Base-by-base conservation (phyloP, 306 rosid genomes). In the Lablab purpureus region DNA sequence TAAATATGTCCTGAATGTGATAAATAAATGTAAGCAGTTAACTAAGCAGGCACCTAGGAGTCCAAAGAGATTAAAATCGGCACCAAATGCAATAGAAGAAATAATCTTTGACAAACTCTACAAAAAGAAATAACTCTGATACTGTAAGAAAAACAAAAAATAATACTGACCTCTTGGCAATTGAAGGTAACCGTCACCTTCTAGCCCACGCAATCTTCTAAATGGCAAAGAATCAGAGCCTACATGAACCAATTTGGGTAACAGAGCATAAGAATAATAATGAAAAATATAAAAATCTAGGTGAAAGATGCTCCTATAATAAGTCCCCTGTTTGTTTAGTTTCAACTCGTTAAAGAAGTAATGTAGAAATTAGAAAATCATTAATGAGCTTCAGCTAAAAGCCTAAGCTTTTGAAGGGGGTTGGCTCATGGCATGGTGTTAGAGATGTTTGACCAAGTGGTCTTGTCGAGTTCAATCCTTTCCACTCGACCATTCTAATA, bases 81-180 rank as follows among this genome's bases (percentile, higher is more conserved):
- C 27, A 67, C 32, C 32, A 67, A 79, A 49, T 10, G 52, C 36
- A 13, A 34, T 18, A 28, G 36, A 37, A 25, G 47, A 64, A 28
- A 68, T 11, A 36, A 11, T 41, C 18, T 30, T 28, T 2, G 17
- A 7, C 30, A 55, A 45, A 34, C 18, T 75, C 64, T 23, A 69
- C 55, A 37, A 52, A 65, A 50, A 59, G 79, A 21, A 51, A 74
- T 11, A 56, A 73, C 55, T 46, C 51, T n/a, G 37, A 13, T 18
- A 62, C 19, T 28, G 59, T 36, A 76, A 45, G 36, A 18, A 71
- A 75, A 43, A 80, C 13, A 14, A 49, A 59, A n/a, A 84, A 71
- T 59, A 55, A 65, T n/a, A 81, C 81, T 23, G 73, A 94, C 99
- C 98, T 87, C 86, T 60, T 6, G 96, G 91, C 51, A 92, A 81